Evolutionary conservation across 371 early-diverging fungal species (phyloP).

Genomic region (Amoeboaphelidium occidentale): DNA sequence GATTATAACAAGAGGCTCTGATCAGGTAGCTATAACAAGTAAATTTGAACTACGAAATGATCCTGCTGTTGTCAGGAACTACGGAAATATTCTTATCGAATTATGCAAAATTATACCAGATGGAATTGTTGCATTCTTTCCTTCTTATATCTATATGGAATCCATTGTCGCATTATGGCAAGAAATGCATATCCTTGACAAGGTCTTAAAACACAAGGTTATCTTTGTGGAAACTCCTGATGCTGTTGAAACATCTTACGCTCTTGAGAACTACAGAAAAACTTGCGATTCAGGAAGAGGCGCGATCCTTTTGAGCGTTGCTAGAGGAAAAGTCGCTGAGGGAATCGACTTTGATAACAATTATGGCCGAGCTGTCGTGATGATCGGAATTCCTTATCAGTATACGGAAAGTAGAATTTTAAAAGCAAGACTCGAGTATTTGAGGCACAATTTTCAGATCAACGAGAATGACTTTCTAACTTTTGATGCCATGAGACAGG

Average conservation of each 20-base stretch:
- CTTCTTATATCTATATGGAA: conserved; percentile 97
- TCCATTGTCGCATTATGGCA: conserved; percentile 96
- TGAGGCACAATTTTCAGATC: conserved; percentile 75
- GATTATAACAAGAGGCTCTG: conserved; percentile 89
- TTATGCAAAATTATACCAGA: conserved; percentile 89
- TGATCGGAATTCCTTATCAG: conserved; percentile 99
- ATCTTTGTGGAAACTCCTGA: conserved; percentile 99
- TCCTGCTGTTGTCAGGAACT: conserved; percentile 96
- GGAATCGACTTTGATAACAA: conserved; percentile 99
- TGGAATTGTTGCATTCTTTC: conserved; percentile 97
- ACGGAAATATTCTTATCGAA: conserved; percentile 91
- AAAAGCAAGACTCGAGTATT: conserved; percentile 87
- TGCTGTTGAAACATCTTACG: conserved; percentile 90
- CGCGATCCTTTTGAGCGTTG: conserved; percentile 94
- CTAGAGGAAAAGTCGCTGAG: conserved; percentile 98
- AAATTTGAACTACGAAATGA: conserved; percentile 96
- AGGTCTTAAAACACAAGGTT: conserved; percentile 88
- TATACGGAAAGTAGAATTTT: conserved; percentile 91
- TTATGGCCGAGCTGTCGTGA: conserved; percentile 82
- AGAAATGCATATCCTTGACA: conserved; percentile 68
- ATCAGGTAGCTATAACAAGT: conserved; percentile 87
- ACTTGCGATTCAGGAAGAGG: conserved; percentile 98
- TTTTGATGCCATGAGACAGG: conserved; percentile 99
- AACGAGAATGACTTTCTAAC: conserved; percentile 96
- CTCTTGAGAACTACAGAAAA: conserved; percentile 82